Percentiles rank a stretch among this genome's conserved stretches.
phyloP scores from a whole-genome alignment of 208 protist species.

The Zelonia costaricensis region DNA sequence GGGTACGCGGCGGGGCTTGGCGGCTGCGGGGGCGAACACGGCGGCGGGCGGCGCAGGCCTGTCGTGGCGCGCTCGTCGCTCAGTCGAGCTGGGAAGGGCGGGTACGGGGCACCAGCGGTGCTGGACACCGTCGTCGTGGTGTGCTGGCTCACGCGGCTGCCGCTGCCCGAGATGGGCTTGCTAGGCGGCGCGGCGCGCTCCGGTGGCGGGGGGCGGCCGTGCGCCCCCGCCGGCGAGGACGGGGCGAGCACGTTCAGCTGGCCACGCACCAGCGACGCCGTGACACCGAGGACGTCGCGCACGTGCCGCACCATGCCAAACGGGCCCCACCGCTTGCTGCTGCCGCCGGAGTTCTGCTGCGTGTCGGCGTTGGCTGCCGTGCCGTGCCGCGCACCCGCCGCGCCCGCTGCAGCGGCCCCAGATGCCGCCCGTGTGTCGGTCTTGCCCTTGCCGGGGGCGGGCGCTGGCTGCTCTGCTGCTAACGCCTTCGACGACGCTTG shows the following conservation, averaged over 20 bases:
- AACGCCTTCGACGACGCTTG: neutral
- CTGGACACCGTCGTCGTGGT: no score
- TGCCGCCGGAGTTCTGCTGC: no score
- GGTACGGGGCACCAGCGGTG: neutral
- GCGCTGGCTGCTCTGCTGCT: no score
- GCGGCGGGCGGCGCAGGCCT: neutral
- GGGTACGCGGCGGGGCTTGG: no score
- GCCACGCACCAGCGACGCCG: conserved; percentile 55
- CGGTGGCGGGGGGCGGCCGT: conserved; percentile 5
- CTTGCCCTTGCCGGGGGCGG: neutral
- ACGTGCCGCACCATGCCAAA: conserved; percentile 49
- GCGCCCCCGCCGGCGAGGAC: neutral
- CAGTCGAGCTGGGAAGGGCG: neutral
- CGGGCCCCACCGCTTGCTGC: conserved; percentile 22
- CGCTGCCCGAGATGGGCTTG: neutral
- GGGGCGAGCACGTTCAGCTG: conserved; percentile 49
- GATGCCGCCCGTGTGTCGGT: neutral
- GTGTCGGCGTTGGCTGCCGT: neutral
- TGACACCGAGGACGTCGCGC: conserved; percentile 63
- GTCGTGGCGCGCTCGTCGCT: neutral
- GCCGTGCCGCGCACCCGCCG: neutral
- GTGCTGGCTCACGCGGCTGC: neutral
- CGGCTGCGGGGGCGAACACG: no score
- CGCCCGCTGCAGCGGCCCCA: neutral
- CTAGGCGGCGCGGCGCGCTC: neutral